phyloP scores from a whole-genome alignment of 495 filamentous ascomycete species.

The Aspergillus leporis region DNA sequence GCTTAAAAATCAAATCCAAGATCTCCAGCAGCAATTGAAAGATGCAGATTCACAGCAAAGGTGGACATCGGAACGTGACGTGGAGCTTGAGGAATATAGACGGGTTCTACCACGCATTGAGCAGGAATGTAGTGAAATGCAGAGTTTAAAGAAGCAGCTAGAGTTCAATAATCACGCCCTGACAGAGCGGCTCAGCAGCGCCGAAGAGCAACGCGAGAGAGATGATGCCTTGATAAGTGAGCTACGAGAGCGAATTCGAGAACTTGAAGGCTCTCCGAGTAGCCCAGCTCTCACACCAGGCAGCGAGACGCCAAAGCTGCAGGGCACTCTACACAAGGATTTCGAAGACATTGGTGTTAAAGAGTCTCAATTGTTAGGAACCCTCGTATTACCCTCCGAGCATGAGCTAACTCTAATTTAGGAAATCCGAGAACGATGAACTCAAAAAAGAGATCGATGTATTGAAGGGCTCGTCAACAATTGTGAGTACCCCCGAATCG shows the following conservation, averaged over 20 bases:
- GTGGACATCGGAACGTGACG: conserved; percentile 48
- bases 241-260: conserved; percentile 52
- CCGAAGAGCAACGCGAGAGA: conserved; percentile 55
- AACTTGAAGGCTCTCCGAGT: conserved; percentile 47
- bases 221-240: conserved; percentile 57
- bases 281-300: conserved; percentile 41
- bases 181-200: conserved; percentile 51
- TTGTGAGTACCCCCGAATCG: conserved; percentile 19
- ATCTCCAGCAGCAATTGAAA: conserved; percentile 56
- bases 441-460: conserved; percentile 44
- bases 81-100: conserved; percentile 60
- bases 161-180: conserved; percentile 61
- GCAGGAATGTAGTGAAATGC: conserved; percentile 60
- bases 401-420: conserved; percentile 22
- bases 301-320: conserved; percentile 41
- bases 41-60: conserved; percentile 51
- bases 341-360: conserved; percentile 45
- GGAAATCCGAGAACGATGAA: conserved; percentile 47
- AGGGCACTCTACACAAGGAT: conserved; percentile 48
- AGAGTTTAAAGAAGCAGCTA: conserved; percentile 54
- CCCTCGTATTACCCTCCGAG: background rate
- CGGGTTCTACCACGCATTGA: conserved; percentile 60
- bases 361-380: conserved; percentile 42
- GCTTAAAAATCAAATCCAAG: conserved; percentile 61
- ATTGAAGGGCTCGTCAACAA: conserved; percentile 30